Percentiles rank a stretch among this genome's conserved stretches.
Conservation (phyloP, 2,329 filamentous ascomycete species). For the Venturia asperata region DNA sequence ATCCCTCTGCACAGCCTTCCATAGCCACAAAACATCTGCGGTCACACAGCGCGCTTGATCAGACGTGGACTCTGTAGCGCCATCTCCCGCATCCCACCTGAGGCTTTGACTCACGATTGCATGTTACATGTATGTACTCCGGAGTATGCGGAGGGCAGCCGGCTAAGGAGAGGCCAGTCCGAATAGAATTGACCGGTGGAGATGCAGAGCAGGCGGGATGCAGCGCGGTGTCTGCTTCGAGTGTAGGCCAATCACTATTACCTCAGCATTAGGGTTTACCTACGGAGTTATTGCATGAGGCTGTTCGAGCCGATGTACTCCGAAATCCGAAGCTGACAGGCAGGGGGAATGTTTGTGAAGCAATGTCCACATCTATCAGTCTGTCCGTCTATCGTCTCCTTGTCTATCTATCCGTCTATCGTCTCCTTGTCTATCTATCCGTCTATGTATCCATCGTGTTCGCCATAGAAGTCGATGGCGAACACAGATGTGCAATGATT, state of each 20-base stretch:
- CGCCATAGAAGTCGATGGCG: too few relatives aligned
- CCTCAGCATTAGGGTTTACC: too few relatives aligned
- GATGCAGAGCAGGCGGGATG: not conserved
- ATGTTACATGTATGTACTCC: too few relatives aligned
- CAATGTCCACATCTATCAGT: too few relatives aligned
- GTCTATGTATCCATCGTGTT: too few relatives aligned
- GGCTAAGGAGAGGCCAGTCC: too few relatives aligned
- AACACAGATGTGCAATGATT: too few relatives aligned
- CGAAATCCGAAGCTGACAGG: not conserved
- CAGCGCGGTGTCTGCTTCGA: not conserved
- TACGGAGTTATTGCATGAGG: not conserved
- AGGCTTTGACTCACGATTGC: slow-evolving; percentile 8
- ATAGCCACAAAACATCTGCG: slow-evolving; percentile 1
- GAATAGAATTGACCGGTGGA: not conserved
- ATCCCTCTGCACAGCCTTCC: not conserved
- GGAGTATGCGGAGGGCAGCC: not conserved
- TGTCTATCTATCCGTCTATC: too few relatives aligned
- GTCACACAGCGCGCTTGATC: not conserved
- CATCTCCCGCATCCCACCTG: slow-evolving; percentile 6
- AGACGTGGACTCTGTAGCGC: not conserved
- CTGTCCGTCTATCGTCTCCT: too few relatives aligned
- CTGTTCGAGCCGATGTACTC: not conserved
- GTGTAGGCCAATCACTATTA: not conserved
- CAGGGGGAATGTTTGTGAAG: not conserved
- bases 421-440: not conserved